Conservation (phyloP, 2,329 filamentous ascomycete genomes). For the Trichoderma polysporum region DNA sequence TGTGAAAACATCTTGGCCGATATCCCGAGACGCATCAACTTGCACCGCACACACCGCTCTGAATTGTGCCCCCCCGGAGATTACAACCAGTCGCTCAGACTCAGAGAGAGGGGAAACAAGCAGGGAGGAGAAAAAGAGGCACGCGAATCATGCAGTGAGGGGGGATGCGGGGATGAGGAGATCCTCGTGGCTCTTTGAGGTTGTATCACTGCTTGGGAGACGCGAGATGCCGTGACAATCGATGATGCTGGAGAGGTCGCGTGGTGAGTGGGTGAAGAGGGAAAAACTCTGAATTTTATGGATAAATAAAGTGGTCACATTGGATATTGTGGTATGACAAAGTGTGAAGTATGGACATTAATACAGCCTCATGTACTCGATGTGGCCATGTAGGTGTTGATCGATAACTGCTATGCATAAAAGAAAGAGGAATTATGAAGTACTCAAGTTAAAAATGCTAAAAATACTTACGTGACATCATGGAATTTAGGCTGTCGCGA, state of each 20-base stretch:
- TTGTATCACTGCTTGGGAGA: background rate
- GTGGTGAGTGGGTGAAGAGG: background rate
- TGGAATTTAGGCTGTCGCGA: background rate
- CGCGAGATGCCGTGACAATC: background rate
- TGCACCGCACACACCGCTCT: background rate
- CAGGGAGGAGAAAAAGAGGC: background rate
- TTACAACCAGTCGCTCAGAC: background rate
- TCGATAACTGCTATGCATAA: background rate
- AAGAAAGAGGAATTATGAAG: background rate
- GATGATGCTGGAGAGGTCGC: conserved; percentile 1
- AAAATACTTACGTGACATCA: background rate
- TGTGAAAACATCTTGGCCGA: background rate
- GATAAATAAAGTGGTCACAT: background rate
- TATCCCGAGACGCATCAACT: background rate
- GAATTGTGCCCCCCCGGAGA: background rate
- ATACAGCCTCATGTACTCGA: background rate
- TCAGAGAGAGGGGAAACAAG: background rate
- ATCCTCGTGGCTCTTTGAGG: conserved; percentile 8
- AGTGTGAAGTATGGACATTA: background rate
- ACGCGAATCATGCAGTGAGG: background rate
- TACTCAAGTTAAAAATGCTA: background rate
- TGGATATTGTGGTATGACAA: background rate
- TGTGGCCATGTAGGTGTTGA: background rate
- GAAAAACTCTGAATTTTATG: background rate
- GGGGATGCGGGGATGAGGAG: background rate